Percentiles rank a stretch among this genome's conserved stretches.
Conservation (phyloP, 805 yeast species). For the Sungouiozyma ichnusensis region DNA sequence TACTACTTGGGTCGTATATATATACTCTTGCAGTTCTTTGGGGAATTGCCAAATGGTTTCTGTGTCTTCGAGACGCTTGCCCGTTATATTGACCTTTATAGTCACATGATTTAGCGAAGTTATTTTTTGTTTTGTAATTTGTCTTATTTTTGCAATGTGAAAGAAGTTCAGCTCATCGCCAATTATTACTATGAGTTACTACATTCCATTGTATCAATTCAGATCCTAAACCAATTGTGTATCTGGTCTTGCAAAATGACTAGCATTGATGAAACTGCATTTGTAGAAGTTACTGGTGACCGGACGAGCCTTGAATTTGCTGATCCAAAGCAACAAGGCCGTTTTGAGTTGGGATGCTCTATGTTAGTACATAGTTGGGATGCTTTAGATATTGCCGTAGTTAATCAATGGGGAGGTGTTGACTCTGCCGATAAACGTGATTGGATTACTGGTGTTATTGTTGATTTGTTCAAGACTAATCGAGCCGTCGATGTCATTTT, state of each 20-base stretch:
- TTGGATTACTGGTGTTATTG: slow-evolving; percentile 78
- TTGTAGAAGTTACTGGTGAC: slow-evolving; percentile 42
- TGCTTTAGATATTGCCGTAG: slow-evolving; percentile 78
- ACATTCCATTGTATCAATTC: no score
- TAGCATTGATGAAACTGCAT: slow-evolving; percentile 34
- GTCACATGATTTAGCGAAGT: slow-evolving; percentile 3
- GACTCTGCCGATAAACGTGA: slow-evolving; percentile 85
- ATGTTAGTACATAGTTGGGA: slow-evolving; percentile 91
- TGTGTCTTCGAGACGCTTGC: no score
- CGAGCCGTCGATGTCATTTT: slow-evolving; percentile 63
- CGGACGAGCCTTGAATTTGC: slow-evolving; percentile 31
- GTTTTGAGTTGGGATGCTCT: slow-evolving; percentile 86
- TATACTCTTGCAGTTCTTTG: no score
- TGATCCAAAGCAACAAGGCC: slow-evolving; percentile 64
- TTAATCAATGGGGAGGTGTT: slow-evolving; percentile 92
- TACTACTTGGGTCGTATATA: not conserved
- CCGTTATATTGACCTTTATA: no score
- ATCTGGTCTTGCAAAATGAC: not conserved
- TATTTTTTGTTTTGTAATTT: no score
- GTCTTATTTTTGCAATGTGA: no score
- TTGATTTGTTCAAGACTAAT: slow-evolving; percentile 60
- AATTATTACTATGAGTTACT: not conserved
- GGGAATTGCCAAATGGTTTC: no score
- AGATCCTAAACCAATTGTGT: not conserved
- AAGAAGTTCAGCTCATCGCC: slow-evolving; percentile 5